phyloP scores from a whole-genome alignment of 345 rosid genomes.

The Xanthoceras sorbifolium region DNA sequence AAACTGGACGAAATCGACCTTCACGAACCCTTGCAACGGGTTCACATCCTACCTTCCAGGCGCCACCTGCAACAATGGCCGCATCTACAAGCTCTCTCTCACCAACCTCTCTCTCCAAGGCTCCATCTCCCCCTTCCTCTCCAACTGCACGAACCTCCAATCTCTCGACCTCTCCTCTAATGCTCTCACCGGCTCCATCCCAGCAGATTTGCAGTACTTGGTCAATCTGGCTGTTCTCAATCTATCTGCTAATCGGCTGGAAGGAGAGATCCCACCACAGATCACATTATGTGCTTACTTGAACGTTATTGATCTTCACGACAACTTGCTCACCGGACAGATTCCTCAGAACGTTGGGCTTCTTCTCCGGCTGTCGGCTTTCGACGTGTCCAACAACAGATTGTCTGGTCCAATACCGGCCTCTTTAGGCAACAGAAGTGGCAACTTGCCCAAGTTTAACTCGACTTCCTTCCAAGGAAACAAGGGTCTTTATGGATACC shows the following conservation, averaged over 20 bases:
- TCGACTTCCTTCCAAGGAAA: slow-evolving; percentile 72
- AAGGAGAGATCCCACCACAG: slow-evolving; percentile 76
- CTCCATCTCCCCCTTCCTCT: slow-evolving; percentile 69
- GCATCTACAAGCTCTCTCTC: slow-evolving; percentile 91
- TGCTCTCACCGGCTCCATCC: slow-evolving; percentile 71
- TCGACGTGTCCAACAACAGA: slow-evolving; percentile 74
- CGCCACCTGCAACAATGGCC: slow-evolving; percentile 87
- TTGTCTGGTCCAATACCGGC: slow-evolving; percentile 78
- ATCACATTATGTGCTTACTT: slow-evolving; percentile 79
- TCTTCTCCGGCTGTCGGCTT: slow-evolving; percentile 66
- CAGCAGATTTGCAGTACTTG: slow-evolving; percentile 64
- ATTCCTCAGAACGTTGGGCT: slow-evolving; percentile 73
- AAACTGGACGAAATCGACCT: slow-evolving; percentile 74
- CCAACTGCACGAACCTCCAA: slow-evolving; percentile 91
- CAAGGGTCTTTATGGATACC: slow-evolving; percentile 83
- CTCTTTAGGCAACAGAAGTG: slow-evolving; percentile 61
- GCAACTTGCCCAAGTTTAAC: slow-evolving; percentile 68
- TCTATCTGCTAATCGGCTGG: slow-evolving; percentile 79
- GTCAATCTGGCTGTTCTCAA: slow-evolving; percentile 91
- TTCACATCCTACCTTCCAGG: slow-evolving; percentile 74
- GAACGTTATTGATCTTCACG: slow-evolving; percentile 88
- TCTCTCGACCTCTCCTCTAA: slow-evolving; percentile 91
- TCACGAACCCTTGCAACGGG: slow-evolving; percentile 71
- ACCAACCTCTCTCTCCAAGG: slow-evolving; percentile 74
- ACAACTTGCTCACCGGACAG: slow-evolving; percentile 65